A percentile compares a stretch with the other conserved stretches of the same genome.
phyloP scores from a whole-genome alignment of 495 filamentous ascomycete species.

The Aspergillus taichungensis region DNA sequence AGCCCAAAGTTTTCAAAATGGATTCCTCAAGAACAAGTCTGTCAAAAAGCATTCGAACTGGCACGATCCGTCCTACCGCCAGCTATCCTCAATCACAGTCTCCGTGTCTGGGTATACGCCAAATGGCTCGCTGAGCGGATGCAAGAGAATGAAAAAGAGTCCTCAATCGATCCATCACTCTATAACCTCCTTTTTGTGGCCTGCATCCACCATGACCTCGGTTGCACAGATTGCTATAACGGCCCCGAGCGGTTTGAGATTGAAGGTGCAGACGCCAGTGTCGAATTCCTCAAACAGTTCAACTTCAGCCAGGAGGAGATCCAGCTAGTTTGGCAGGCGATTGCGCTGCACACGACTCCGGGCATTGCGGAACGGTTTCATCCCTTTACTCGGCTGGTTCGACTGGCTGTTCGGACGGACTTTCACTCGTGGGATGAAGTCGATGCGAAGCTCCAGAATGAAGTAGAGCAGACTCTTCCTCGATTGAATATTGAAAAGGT shows the following conservation, averaged over 20 bases:
- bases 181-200: constrained; percentile 18
- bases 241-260: constrained; percentile 38
- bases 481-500: constrained; percentile 36
- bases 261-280: constrained; percentile 36
- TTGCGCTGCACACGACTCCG: constrained; percentile 34
- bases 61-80: constrained; percentile 24
- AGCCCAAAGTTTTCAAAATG: no score
- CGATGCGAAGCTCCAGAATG: constrained; percentile 3
- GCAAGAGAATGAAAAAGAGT: background rate
- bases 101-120: constrained; percentile 36
- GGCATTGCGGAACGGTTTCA: constrained; percentile 37
- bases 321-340: constrained; percentile 37
- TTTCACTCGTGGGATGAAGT: constrained; percentile 16
- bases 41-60: constrained; percentile 12
- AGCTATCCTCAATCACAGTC: constrained; percentile 36
- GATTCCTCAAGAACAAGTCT: background rate
- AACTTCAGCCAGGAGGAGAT: constrained; percentile 16
- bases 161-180: background rate
- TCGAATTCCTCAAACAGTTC: constrained; percentile 16
- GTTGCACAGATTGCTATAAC: constrained; percentile 25
- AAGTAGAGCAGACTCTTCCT: constrained; percentile 21
- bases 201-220: constrained; percentile 40
- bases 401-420: constrained; percentile 31
- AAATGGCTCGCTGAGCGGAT: constrained; percentile 15
- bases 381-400: constrained; percentile 22